Percentiles rank a stretch among this genome's conserved stretches.
phyloP scores from a whole-genome alignment of 2,329 filamentous ascomycete genomes.

The Akanthomyces dipterigenus region DNA sequence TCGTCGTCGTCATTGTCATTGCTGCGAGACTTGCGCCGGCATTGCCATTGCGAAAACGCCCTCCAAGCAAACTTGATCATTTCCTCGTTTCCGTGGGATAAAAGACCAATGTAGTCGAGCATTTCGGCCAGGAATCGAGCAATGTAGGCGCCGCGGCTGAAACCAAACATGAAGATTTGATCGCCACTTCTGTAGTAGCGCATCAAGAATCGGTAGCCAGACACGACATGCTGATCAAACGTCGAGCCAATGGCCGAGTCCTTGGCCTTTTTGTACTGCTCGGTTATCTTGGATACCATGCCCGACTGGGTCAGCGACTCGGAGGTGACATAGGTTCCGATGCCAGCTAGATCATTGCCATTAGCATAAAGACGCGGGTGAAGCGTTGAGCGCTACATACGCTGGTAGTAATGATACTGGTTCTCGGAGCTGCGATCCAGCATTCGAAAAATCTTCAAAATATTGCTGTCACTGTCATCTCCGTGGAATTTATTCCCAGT shows the following conservation, averaged over 20 bases:
- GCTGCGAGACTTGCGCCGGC: constrained; percentile 61
- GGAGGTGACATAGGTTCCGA: constrained; percentile 65
- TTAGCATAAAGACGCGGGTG: neutral
- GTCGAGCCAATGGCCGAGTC: constrained; percentile 75
- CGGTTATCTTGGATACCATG: constrained; percentile 48
- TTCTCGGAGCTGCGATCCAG: constrained; percentile 55
- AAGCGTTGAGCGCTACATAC: constrained; percentile 32
- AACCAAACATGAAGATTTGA: constrained; percentile 67
- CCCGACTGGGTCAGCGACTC: constrained; percentile 53
- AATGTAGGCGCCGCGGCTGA: constrained; percentile 66
- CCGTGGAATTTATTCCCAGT: constrained; percentile 59
- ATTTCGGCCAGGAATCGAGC: constrained; percentile 74
- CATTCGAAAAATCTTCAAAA: constrained; percentile 66
- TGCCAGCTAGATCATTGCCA: constrained; percentile 43
- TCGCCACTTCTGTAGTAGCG: constrained; percentile 59
- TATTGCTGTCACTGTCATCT: constrained; percentile 57
- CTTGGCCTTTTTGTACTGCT: constrained; percentile 66
- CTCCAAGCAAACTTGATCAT: constrained; percentile 82
- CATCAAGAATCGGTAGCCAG: constrained; percentile 75
- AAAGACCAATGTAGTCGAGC: constrained; percentile 73
- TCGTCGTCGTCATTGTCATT: constrained; percentile 41
- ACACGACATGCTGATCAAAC: constrained; percentile 77
- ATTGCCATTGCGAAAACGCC: constrained; percentile 68
- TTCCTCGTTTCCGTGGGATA: constrained; percentile 78
- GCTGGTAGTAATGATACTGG: constrained; percentile 60